These are phyloP conservation scores for Polyplosphaeria fusca DNA, from an alignment of 495 filamentous ascomycete genomes.

Conservation along the genomic window DNA sequence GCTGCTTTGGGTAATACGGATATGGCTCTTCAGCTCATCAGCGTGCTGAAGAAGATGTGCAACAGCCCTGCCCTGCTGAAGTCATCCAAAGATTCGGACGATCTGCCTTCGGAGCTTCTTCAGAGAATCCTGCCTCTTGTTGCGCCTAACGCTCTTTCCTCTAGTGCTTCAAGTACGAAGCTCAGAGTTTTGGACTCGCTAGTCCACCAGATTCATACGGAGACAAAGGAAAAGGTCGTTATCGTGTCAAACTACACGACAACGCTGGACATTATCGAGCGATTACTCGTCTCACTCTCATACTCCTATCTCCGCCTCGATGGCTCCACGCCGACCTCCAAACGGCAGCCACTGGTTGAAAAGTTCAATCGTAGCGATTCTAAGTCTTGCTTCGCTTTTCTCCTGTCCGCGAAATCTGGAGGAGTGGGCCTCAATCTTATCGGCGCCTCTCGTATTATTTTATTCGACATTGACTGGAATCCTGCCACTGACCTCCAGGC, in stretches of 20 bases:
- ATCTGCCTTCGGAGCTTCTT: constrained; percentile 41
- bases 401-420: constrained; percentile 76
- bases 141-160: constrained; percentile 56
- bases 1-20: constrained; percentile 63
- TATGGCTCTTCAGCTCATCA: constrained; percentile 71
- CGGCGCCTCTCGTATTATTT: constrained; percentile 69
- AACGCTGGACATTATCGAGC: constrained; percentile 67
- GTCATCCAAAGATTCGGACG: constrained; percentile 42
- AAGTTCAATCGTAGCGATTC: constrained; percentile 65
- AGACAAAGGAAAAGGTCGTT: constrained; percentile 68
- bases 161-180: constrained; percentile 63
- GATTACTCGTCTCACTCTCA: constrained; percentile 59
- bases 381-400: constrained; percentile 64
- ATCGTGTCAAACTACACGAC: constrained; percentile 81
- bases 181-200: constrained; percentile 69
- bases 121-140: constrained; percentile 56
- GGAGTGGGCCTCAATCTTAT: constrained; percentile 76
- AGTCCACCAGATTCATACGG: constrained; percentile 57
- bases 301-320: constrained; percentile 71
- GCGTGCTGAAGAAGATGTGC: constrained; percentile 76
- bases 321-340: constrained; percentile 63
- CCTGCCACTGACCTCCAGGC: constrained; percentile 76
- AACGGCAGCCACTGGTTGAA: constrained; percentile 73
- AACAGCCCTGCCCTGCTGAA: constrained; percentile 70
- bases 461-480: constrained; percentile 85